Evolutionary conservation across 371 early-diverging fungal species (phyloP), one percentile per base, ranked within the genome.

Genomic region (Syncephalastrum monosporum): DNA sequence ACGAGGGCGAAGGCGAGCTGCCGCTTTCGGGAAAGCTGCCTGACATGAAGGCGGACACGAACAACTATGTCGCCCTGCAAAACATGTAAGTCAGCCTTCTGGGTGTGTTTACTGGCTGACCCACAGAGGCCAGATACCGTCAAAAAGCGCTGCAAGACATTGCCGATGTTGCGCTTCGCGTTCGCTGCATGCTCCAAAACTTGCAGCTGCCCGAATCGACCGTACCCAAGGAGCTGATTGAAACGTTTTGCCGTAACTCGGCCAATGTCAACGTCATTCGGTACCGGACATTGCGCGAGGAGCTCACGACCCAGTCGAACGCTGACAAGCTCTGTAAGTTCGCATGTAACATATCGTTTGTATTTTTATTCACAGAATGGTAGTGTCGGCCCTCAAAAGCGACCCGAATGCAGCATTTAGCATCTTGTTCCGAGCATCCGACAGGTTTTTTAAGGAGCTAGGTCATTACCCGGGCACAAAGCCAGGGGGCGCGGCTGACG

Each of bases 31-130:
- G 96, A 4, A 73, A 81, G 33, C 79, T 98, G 6, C 97, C 97
- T 0, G 98, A 98, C 72, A 97, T 98, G 97, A 95, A 96, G 68
- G 81, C 98, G 0, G 94, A 96, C 63, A 96, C 97, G 2, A 72
- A 75, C 19, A 83, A 88, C 43, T 98, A 90, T 65, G 86, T 96
- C 10, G 64, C 65, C 10, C 72, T 98, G 51, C 96, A 96, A 68
- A 85, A 82, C 49, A 72, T 94, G 88, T 91, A 85, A 47, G 82
- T 42, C 19, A 15, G 4, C 14, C 24, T 27, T 45, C 24, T 10
- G 6, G 12, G 12, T 10, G 12, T 12, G 2, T 6, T 33, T 10
- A 12, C 38, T 33, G 6, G 38, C 38, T 29, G 46, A 33, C 15
- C 42, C 25, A 15, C 4, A 42, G 19, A 44, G 23, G 3, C 29